Percentiles rank a stretch among this genome's conserved stretches.
Evolutionary conservation across 768 basidiomycete genomes (phyloP).

Genomic region (Dioszegia crocea): DNA sequence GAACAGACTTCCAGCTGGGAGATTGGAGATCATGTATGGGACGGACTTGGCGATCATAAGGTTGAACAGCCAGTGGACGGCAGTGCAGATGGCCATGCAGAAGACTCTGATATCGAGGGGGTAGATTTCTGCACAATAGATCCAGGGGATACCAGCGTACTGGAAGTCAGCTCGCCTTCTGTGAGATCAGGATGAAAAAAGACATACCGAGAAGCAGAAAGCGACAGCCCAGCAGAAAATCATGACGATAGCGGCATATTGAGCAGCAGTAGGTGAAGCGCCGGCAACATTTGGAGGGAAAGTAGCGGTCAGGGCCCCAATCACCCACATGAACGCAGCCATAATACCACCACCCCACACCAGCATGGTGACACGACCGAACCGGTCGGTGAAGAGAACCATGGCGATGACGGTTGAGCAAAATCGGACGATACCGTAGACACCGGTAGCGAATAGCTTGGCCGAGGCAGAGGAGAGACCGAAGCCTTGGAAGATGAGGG

Average conservation of each 20-base stretch:
- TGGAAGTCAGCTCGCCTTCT: background rate
- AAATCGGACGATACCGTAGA: slow-evolving; percentile 26
- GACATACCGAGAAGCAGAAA: slow-evolving; percentile 16
- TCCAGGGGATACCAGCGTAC: slow-evolving; percentile 16
- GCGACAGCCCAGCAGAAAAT: slow-evolving; percentile 16
- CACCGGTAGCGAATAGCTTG: slow-evolving; percentile 22
- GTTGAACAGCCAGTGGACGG: slow-evolving; percentile 28
- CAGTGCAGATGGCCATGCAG: slow-evolving; percentile 17
- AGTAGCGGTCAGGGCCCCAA: slow-evolving; percentile 18
- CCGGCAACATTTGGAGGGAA: slow-evolving; percentile 6
- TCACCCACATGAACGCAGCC: slow-evolving; percentile 19
- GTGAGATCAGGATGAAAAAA: background rate
- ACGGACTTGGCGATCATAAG: slow-evolving; percentile 25
- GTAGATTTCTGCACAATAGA: slow-evolving; percentile 30
- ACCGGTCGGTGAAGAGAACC: slow-evolving; percentile 17
- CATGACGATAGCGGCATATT: slow-evolving; percentile 7
- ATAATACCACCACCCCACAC: slow-evolving; percentile 16
- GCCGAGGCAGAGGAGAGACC: slow-evolving; percentile 3
- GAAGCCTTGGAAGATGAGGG: slow-evolving; percentile 12
- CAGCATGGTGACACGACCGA: slow-evolving; percentile 20
- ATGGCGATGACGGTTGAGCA: slow-evolving; percentile 24
- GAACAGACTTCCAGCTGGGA: slow-evolving; percentile 15
- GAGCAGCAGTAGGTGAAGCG: background rate
- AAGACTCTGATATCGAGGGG: slow-evolving; percentile 22
- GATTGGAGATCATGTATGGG: slow-evolving; percentile 19